Conservation (phyloP, 2,329 filamentous ascomycete species). For the Colletotrichum sp. region DNA sequence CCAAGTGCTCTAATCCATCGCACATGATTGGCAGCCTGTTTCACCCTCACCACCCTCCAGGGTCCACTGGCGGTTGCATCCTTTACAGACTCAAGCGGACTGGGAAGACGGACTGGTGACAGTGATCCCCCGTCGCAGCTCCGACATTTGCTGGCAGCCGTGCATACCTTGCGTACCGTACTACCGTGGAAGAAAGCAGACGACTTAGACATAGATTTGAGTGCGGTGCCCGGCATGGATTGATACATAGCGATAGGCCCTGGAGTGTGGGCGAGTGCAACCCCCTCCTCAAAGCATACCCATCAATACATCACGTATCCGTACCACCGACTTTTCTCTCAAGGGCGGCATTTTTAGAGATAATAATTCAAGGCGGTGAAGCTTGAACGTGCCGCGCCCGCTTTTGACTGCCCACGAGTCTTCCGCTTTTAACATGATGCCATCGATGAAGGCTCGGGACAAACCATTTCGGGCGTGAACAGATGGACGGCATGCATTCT, state of each 20-base stretch:
- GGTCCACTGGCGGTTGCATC: background rate
- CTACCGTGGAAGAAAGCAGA: background rate
- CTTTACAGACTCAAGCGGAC: background rate
- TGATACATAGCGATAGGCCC: background rate
- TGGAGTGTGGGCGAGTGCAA: background rate
- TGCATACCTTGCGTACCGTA: background rate
- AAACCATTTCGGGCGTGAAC: background rate
- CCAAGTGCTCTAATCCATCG: background rate
- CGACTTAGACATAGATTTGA: background rate
- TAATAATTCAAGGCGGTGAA: background rate
- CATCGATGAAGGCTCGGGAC: background rate
- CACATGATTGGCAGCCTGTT: conserved; percentile 16
- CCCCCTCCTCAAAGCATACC: background rate
- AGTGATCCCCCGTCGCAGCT: conserved; percentile 6
- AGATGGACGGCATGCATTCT: background rate
- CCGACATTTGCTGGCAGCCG: conserved; percentile 14
- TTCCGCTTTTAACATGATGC: background rate
- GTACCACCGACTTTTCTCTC: background rate
- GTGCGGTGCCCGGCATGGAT: background rate
- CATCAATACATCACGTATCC: background rate
- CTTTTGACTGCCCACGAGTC: background rate
- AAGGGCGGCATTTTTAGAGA: background rate
- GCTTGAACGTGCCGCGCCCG: background rate
- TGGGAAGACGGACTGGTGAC: background rate
- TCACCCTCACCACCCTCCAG: background rate